These are phyloP conservation scores for Hypoxylon rubiginosum DNA, from an alignment of 2,329 filamentous ascomycete genomes.

Conservation along the genomic window DNA sequence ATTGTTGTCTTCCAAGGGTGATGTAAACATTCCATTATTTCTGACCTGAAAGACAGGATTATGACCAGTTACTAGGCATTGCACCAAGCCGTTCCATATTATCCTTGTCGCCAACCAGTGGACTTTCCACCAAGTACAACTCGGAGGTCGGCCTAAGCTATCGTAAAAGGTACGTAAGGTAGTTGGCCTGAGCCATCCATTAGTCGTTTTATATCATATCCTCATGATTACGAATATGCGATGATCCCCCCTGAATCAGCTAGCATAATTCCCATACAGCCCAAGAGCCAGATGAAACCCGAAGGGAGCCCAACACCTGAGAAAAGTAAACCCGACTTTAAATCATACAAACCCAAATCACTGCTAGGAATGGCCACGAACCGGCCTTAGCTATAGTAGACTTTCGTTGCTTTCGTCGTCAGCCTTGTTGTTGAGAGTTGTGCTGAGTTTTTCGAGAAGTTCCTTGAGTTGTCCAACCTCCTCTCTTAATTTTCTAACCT, in stretches of 20 bases:
- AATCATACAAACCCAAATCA: not conserved
- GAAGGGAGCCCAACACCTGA: not conserved
- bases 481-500: conserved; percentile 70
- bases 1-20: not conserved
- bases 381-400: conserved; percentile 23
- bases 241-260: not conserved
- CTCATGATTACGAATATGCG: not conserved
- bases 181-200: not conserved
- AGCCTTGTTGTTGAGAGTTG: conserved; percentile 36
- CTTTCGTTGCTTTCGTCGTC: conserved; percentile 39
- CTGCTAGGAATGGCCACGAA: not conserved
- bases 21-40: not conserved
- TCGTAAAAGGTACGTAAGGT: not conserved
- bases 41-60: not conserved
- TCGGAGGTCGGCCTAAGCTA: not conserved
- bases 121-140: not conserved
- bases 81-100: not conserved
- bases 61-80: not conserved
- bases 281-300: not conserved
- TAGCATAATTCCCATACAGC: not conserved
- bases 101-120: not conserved
- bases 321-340: not conserved
- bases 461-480: conserved; percentile 71
- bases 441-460: conserved; percentile 55
- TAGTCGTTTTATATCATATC: conserved; percentile 31